These are phyloP conservation scores for Tephrocybe sp. DNA, from an alignment of 768 basidiomycete genomes.

Conservation along the genomic window DNA sequence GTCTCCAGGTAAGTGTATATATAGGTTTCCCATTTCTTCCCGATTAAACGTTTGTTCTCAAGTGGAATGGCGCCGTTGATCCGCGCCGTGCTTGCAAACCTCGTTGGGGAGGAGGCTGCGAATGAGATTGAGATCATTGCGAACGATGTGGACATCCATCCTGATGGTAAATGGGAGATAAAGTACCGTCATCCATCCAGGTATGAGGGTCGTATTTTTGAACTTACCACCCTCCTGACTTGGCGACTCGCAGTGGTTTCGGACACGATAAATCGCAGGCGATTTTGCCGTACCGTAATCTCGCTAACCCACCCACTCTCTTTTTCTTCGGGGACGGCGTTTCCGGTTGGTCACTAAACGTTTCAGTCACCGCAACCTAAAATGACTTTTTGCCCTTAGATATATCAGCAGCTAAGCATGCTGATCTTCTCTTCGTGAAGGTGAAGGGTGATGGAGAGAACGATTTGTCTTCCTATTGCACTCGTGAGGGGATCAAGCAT, in stretches of 20 bases:
- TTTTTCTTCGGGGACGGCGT: slow-evolving; percentile 99
- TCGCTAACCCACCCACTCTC: slow-evolving; percentile 70
- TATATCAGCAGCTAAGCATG: slow-evolving; percentile 89
- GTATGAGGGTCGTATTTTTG: slow-evolving; percentile 31
- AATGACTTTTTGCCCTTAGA: slow-evolving; percentile 48
- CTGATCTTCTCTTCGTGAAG: slow-evolving; percentile 96
- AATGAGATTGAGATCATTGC: slow-evolving; percentile 86
- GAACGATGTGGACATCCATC: slow-evolving; percentile 76
- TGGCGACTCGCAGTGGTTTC: slow-evolving; percentile 56
- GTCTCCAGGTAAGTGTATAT: slow-evolving; percentile 70
- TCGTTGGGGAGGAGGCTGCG: slow-evolving; percentile 73
- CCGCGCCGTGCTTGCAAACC: slow-evolving; percentile 82
- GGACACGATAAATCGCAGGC: slow-evolving; percentile 98
- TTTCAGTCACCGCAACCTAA: background rate
- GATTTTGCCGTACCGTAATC: slow-evolving; percentile 84
- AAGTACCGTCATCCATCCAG: slow-evolving; percentile 87
- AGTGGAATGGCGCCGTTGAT: slow-evolving; percentile 96
- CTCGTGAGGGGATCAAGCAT: slow-evolving; percentile 74
- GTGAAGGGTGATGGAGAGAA: slow-evolving; percentile 75
- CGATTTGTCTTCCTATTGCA: slow-evolving; percentile 85
- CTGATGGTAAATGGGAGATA: slow-evolving; percentile 77
- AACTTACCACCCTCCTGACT: background rate
- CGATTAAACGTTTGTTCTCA: slow-evolving; percentile 4
- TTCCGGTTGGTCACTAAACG: slow-evolving; percentile 58
- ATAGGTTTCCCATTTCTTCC: background rate